phyloP scores from a whole-genome alignment of 2,329 filamentous ascomycete species.

The Fusarium goolgardi region DNA sequence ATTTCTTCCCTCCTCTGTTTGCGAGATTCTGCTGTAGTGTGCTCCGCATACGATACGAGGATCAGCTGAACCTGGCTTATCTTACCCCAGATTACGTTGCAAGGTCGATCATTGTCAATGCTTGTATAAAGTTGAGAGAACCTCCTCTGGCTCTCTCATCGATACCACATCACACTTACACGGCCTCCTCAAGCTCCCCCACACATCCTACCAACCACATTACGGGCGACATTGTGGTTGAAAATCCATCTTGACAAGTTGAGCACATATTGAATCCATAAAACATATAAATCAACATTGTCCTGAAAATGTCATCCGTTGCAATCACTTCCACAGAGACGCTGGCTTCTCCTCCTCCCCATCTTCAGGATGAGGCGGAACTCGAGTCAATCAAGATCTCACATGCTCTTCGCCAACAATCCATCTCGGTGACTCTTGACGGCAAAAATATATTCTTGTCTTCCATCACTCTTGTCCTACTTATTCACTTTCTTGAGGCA shows the following conservation, averaged over 20 bases:
- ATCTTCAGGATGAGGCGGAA: conserved; percentile 39
- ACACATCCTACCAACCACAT: conserved; percentile 9
- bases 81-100: not conserved
- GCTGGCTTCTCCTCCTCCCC: conserved; percentile 36
- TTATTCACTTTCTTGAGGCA: conserved; percentile 64
- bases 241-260: not conserved
- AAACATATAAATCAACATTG: not conserved
- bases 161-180: conserved; percentile 38
- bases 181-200: conserved; percentile 5
- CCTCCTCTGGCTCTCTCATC: conserved; percentile 15
- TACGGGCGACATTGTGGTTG: conserved; percentile 35
- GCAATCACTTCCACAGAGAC: conserved; percentile 47
- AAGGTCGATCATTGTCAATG: conserved; percentile 1
- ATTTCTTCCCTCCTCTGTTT: not conserved
- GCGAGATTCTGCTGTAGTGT: not conserved
- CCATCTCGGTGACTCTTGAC: conserved; percentile 65
- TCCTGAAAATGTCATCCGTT: conserved; percentile 43
- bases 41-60: conserved; percentile 4
- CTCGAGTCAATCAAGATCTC: conserved; percentile 39
- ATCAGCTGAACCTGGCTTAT: not conserved
- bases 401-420: conserved; percentile 55
- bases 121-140: conserved; percentile 5
- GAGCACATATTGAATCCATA: not conserved
- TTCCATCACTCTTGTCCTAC: conserved; percentile 60
- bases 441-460: conserved; percentile 60